Base-by-base conservation (phyloP, 2,329 filamentous ascomycete genomes). In the Phialocephala sp. region DNA sequence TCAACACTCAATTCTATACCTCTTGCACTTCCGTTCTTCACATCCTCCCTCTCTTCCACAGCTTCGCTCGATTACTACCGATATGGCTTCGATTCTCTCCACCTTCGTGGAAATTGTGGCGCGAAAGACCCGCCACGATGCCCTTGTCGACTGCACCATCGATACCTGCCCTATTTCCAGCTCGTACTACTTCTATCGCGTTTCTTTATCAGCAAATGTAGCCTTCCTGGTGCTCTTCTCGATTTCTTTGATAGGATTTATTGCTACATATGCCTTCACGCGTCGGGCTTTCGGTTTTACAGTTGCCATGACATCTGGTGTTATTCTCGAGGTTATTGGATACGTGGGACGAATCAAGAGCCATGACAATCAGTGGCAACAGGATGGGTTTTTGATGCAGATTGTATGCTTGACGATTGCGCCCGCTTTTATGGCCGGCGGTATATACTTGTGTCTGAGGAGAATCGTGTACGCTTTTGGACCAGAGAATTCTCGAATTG, bases 371-470 rank as follows among this genome's bases (percentile, higher is more conserved):
- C 82, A 81, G 3, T 89, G 81, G 79, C 69, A 71, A n/a, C 74
- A 80, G 67, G 74, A 77, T 47, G 77, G 79, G 22, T 85, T 85
- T 75, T 72, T 84, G 63, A 83, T 87, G 43, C 86, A 89, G 74
- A 84, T 88, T 43, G 82, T 85, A 72, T 86, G 83, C 69, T 79
- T 91, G 64, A 90, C 88, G 3, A 83, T 90, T 65, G 88, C 81
- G 0, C 88, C 89, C 0, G 87, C 87, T 1, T 90, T 90, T 73
- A 80, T 90, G 74, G 83, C 86, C 9, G 88, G 86, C 0, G 85
- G 82, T 1, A 83, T 91, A 47, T 91, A 91, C 72, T 78, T 91
- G 60, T 88, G 85, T 66, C 78, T 90, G 58, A 74, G 81, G 12
- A 77, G 80, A 45, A 83, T 85, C 67, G 82, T 85, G 12, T 76